These are phyloP conservation scores for Euphorbia schlechtendalii DNA, from an alignment of 441 rosid species.

Conservation along the genomic window DNA sequence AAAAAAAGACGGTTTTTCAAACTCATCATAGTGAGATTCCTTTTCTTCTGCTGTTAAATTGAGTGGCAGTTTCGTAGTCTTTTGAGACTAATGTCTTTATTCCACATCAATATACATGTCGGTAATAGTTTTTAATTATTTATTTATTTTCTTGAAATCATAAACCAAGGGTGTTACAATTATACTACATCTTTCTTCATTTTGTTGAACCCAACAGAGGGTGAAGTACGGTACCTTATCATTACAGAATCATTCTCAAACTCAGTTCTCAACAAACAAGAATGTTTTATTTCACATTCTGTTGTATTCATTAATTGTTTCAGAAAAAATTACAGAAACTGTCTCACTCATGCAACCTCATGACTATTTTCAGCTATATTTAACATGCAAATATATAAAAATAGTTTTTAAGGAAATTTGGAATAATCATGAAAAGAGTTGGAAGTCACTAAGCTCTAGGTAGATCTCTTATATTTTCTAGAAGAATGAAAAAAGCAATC, in stretches of 20 bases:
- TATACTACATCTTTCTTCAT: neutral
- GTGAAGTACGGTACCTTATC: constrained; percentile 20
- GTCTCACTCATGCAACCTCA: constrained; percentile 9
- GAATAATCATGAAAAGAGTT: constrained; percentile 2
- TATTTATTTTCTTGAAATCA: neutral
- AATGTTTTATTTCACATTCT: constrained; percentile 4
- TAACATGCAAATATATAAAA: constrained; percentile 5
- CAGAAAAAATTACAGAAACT: neutral
- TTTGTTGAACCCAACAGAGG: no score
- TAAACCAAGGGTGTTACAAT: no score
- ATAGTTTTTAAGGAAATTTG: constrained; percentile 6
- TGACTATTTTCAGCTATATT: constrained; percentile 8
- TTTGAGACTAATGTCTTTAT: constrained; percentile 36
- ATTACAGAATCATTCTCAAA: constrained; percentile 31
- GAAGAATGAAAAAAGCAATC: constrained; percentile 9
- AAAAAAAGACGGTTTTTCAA: constrained; percentile 13
- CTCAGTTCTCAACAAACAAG: constrained; percentile 13
- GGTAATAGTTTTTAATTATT: no score
- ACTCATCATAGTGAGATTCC: constrained; percentile 4
- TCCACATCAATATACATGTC: no score
- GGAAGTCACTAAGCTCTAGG: constrained; percentile 28
- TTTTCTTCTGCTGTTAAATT: constrained; percentile 22
- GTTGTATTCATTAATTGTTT: no score
- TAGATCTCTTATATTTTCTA: constrained; percentile 11
- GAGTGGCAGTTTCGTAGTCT: constrained; percentile 31